A percentile compares a stretch with the other conserved stretches of the same genome.
phyloP scores from a whole-genome alignment of 139 green algal species.

The Chlorella sorokiniana region DNA sequence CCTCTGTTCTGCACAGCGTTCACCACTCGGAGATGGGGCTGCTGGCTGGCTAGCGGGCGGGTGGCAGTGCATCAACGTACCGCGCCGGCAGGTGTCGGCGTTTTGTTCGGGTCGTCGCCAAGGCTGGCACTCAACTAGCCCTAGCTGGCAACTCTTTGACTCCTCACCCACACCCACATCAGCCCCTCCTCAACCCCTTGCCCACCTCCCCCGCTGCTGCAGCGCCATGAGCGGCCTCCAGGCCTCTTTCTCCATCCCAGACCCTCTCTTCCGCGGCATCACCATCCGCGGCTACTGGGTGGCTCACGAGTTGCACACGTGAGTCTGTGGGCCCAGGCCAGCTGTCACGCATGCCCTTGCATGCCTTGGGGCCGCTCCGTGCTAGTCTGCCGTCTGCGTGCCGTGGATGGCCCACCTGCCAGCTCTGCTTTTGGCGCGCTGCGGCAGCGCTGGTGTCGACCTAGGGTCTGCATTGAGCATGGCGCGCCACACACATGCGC shows the following conservation, averaged over 20 bases:
- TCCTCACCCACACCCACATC: no score
- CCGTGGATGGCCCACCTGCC: no score
- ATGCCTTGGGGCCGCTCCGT: background rate
- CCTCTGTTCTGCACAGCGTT: background rate
- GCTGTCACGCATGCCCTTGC: background rate
- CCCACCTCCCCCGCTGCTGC: no score
- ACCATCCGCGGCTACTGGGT: constrained; percentile 43
- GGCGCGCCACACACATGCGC: background rate
- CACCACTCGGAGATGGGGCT: background rate
- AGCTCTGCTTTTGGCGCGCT: no score
- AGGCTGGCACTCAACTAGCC: no score
- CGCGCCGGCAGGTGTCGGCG: no score
- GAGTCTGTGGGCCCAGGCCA: background rate
- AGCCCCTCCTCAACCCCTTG: no score
- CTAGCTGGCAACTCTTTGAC: no score
- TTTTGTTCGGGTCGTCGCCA: no score
- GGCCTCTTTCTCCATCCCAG: no score
- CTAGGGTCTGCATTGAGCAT: background rate
- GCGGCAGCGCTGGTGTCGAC: no score
- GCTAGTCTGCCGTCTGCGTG: background rate
- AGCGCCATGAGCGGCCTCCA: constrained; percentile 10
- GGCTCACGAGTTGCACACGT: background rate
- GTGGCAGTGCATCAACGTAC: no score
- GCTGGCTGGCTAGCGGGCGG: background rate
- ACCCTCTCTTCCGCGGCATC: constrained; percentile 33